Percentiles rank a stretch among this genome's conserved stretches.
phyloP scores from a whole-genome alignment of 768 basidiomycete species.

The Lentinula sp. region DNA sequence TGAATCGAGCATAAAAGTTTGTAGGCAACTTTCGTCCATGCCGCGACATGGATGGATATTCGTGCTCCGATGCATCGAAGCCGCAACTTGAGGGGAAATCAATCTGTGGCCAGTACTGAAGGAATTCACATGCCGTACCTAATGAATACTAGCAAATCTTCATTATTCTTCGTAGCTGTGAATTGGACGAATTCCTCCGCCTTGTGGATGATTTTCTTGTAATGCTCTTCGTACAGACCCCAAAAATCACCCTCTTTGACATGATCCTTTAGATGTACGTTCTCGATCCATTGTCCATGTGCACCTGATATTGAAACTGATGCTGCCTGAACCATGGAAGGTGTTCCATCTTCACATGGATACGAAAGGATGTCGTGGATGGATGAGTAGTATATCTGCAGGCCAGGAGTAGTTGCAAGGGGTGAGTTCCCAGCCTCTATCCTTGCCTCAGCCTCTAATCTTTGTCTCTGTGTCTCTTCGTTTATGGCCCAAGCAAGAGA shows the following conservation, averaged over 20 bases:
- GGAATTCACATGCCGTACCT: slow-evolving; percentile 44
- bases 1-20: slow-evolving; percentile 81
- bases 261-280: slow-evolving; percentile 77
- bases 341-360: slow-evolving; percentile 90
- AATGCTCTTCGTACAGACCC: slow-evolving; percentile 64
- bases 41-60: slow-evolving; percentile 85
- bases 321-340: slow-evolving; percentile 75
- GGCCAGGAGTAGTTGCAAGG: slow-evolving; percentile 30
- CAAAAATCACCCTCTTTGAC: slow-evolving; percentile 65
- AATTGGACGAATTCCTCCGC: slow-evolving; percentile 66
- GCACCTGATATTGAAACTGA: slow-evolving; percentile 73
- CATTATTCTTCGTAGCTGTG: slow-evolving; percentile 51
- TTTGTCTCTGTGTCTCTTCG: slow-evolving; percentile 72
- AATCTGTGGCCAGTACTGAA: background rate
- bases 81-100: slow-evolving; percentile 56
- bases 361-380: slow-evolving; percentile 92
- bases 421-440: slow-evolving; percentile 21
- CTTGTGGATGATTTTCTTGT: slow-evolving; percentile 53
- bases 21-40: slow-evolving; percentile 87
- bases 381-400: slow-evolving; percentile 81
- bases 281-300: slow-evolving; percentile 86
- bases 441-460: slow-evolving; percentile 44
- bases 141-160: slow-evolving; percentile 80
- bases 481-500: slow-evolving; percentile 89
- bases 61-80: slow-evolving; percentile 93